These are phyloP conservation scores for Fusarium sp. DNA, from an alignment of 2,329 filamentous ascomycete genomes.

Conservation along the genomic window DNA sequence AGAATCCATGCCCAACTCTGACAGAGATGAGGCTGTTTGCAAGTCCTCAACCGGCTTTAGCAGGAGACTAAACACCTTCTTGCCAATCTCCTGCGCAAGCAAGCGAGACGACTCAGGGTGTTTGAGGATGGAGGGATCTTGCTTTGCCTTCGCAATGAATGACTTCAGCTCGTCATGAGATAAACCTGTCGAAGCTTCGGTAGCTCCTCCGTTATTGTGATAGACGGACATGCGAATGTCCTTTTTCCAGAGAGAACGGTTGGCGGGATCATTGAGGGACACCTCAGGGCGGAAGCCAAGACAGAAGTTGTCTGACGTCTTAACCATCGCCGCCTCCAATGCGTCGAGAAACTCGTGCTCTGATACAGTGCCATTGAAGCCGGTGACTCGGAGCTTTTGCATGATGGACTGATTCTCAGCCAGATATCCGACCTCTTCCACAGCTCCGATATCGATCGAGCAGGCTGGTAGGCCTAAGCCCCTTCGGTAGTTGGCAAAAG, in stretches of 20 bases:
- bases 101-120: background rate
- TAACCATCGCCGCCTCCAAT: background rate
- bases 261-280: background rate
- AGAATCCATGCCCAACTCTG: slow-evolving; percentile 13
- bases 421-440: slow-evolving; percentile 8
- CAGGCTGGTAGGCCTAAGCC: background rate
- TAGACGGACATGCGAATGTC: slow-evolving; percentile 8
- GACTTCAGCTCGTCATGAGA: background rate
- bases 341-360: slow-evolving; percentile 8
- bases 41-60: slow-evolving; percentile 2
- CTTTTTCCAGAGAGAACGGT: slow-evolving; percentile 9
- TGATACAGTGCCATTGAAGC: background rate
- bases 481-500: slow-evolving; percentile 1
- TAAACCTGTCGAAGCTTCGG: background rate
- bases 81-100: slow-evolving; percentile 4
- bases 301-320: background rate
- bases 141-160: slow-evolving; percentile 2
- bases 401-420: slow-evolving; percentile 4
- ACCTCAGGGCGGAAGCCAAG: slow-evolving; percentile 1
- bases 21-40: slow-evolving; percentile 3
- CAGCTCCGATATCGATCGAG: slow-evolving; percentile 4
- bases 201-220: background rate
- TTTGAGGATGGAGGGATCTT: background rate
- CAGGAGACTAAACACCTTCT: slow-evolving; percentile 9
- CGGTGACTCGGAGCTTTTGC: slow-evolving; percentile 1